Percentiles rank a stretch among this genome's conserved stretches.
Evolutionary conservation across 148 eudicot species (phyloP).

Genomic region (Limonium bicolor): DNA sequence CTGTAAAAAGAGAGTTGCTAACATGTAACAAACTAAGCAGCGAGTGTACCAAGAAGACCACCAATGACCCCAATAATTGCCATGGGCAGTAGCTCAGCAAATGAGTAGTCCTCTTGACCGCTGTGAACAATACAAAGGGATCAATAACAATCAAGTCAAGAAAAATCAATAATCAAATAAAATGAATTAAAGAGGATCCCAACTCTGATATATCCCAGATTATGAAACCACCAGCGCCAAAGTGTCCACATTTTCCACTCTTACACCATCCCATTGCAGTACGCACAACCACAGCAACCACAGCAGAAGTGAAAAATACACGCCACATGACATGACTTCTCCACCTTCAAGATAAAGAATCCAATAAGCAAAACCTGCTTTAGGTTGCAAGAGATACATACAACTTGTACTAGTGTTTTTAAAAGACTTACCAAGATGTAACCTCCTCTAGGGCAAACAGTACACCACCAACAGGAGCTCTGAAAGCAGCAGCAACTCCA

Average conservation of each 20-base stretch:
- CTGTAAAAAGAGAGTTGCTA: neutral
- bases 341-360: conserved; percentile 57
- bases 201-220: conserved; percentile 98
- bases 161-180: neutral
- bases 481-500: conserved; percentile 99
- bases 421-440: conserved; percentile 66
- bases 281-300: conserved; percentile 98
- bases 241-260: conserved; percentile 97
- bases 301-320: conserved; percentile 98
- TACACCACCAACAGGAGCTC: conserved; percentile 99
- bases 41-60: conserved; percentile 86
- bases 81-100: conserved; percentile 90
- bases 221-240: conserved; percentile 98
- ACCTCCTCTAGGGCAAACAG: conserved; percentile 97
- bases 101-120: conserved; percentile 99
- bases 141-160: conserved; percentile 9
- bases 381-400: neutral
- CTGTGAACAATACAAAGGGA: conserved; percentile 23
- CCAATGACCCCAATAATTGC: conserved; percentile 95
- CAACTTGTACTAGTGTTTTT: neutral
- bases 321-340: conserved; percentile 99
- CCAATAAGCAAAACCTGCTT: neutral
- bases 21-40: conserved; percentile 3
- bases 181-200: conserved; percentile 14
- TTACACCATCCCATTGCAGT: conserved; percentile 96